Evolutionary conservation across 768 basidiomycete species (phyloP).

Genomic region (Mycena metata): DNA sequence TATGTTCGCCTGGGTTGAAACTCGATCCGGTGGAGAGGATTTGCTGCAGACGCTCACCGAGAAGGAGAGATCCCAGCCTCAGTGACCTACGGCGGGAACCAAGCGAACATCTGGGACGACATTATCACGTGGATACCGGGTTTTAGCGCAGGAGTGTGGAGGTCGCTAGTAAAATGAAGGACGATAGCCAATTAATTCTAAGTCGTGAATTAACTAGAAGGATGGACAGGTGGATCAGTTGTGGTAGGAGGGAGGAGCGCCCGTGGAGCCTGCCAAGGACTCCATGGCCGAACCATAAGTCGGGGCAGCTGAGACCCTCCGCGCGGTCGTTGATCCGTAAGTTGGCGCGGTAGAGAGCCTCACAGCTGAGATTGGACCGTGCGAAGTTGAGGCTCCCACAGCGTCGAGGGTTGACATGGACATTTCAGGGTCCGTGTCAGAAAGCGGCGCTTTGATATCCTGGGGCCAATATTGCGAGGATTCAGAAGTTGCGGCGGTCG

Average conservation of each 20-base stretch:
- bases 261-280: slow-evolving; percentile 6
- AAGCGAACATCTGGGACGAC: no score
- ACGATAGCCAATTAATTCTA: no score
- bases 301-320: slow-evolving; percentile 12
- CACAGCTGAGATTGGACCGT: no score
- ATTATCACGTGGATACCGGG: background rate
- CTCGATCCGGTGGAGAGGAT: background rate
- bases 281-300: slow-evolving; percentile 7
- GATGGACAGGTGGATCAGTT: slow-evolving; percentile 3
- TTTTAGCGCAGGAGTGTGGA: background rate
- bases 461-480: background rate
- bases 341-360: background rate
- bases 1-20: background rate
- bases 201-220: no score
- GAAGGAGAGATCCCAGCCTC: background rate
- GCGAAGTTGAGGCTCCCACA: no score
- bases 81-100: background rate
- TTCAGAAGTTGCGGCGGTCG: no score
- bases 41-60: background rate
- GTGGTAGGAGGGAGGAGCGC: slow-evolving; percentile 21
- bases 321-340: background rate
- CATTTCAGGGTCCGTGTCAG: background rate
- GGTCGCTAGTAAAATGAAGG: no score
- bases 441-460: background rate
- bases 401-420: background rate